phyloP scores from a whole-genome alignment of 345 rosid species.

The Cardamine resedifolia region DNA sequence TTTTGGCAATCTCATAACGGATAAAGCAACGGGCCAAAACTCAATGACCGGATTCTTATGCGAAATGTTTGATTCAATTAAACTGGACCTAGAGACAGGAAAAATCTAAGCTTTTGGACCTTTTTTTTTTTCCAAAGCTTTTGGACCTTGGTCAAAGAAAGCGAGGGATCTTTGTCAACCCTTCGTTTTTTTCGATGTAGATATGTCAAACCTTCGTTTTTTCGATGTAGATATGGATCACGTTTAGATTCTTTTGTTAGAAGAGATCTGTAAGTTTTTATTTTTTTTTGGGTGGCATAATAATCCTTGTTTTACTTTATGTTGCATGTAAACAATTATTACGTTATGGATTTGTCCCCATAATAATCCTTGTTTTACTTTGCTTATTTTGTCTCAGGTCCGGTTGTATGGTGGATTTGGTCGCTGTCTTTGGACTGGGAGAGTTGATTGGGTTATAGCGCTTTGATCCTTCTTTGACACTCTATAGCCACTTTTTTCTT shows the following conservation, averaged over 20 bases:
- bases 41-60: neutral
- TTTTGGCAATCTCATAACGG: neutral
- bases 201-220: neutral
- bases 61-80: neutral
- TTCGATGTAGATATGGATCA: neutral
- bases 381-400: no score
- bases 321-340: neutral
- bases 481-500: no score
- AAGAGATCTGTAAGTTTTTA: neutral
- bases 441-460: no score
- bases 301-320: neutral
- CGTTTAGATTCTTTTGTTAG: neutral
- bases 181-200: neutral
- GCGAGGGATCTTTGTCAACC: neutral
- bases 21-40: neutral
- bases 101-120: neutral
- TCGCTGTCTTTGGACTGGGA: no score
- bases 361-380: no score
- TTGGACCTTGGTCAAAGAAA: neutral
- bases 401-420: no score
- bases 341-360: no score
- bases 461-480: no score
- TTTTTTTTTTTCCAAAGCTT: no score
- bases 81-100: neutral
- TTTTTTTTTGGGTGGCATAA: neutral